Evolutionary conservation across 441 rosid species (phyloP).

Genomic region (Adansonia madagascariensis): DNA sequence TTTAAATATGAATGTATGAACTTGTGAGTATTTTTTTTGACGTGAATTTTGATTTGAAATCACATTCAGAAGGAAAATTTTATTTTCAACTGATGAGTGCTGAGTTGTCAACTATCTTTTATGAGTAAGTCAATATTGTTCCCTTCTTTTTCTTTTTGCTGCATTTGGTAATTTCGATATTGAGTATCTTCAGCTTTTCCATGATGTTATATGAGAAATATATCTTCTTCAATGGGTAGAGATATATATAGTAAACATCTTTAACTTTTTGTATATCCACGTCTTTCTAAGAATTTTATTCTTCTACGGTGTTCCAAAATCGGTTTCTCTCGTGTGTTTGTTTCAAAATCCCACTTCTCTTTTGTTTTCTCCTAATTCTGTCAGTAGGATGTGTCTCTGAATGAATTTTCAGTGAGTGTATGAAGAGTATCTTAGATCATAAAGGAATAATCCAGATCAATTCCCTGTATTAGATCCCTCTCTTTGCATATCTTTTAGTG

Average conservation of each 20-base stretch:
- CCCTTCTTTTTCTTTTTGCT: background rate
- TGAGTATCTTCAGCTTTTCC: background rate
- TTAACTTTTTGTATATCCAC: background rate
- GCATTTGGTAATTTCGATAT: background rate
- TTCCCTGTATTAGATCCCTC: background rate
- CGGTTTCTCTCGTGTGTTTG: background rate
- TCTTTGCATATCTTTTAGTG: background rate
- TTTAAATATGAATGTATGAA: background rate
- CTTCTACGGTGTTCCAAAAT: background rate
- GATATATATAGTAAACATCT: background rate
- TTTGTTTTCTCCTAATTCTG: background rate
- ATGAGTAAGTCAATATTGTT: background rate
- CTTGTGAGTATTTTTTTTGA: too few species aligned
- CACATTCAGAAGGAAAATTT: background rate
- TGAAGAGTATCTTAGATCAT: background rate
- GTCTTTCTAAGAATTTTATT: background rate
- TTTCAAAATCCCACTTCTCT: background rate
- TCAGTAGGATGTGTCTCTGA: background rate
- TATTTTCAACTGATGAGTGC: background rate
- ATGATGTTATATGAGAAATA: background rate
- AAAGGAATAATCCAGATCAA: background rate
- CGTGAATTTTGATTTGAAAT: background rate
- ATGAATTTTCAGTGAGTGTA: background rate
- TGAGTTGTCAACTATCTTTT: background rate
- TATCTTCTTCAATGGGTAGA: background rate